A percentile compares a stretch with the other conserved stretches of the same genome.
phyloP scores from a whole-genome alignment of 2,329 filamentous ascomycete species.

The Stemphylium lycopersici region DNA sequence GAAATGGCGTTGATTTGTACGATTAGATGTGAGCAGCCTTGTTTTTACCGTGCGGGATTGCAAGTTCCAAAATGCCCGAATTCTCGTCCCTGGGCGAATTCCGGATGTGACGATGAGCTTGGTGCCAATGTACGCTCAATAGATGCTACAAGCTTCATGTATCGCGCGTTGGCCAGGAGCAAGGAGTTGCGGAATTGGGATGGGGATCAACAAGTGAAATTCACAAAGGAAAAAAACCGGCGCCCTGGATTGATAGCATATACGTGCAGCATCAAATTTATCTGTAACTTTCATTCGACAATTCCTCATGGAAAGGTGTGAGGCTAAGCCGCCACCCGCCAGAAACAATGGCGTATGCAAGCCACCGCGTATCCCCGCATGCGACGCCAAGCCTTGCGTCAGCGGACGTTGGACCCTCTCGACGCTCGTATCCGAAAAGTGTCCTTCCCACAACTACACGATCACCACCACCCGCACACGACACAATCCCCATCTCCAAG shows the following conservation, averaged over 20 bases:
- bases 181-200: conserved; percentile 1
- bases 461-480: not conserved
- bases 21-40: not conserved
- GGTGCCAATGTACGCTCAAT: not conserved
- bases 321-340: not conserved
- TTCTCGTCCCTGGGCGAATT: not conserved
- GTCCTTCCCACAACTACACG: conserved; percentile 10
- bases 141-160: not conserved
- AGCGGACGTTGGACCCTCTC: conserved; percentile 9
- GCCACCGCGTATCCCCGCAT: conserved; percentile 4
- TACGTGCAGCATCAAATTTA: not conserved
- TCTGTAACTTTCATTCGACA: not conserved
- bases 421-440: conserved; percentile 6
- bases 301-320: not conserved
- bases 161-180: not conserved
- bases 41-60: not conserved
- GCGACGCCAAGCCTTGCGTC: conserved; percentile 20
- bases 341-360: not conserved
- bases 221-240: not conserved
- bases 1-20: not conserved
- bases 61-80: not conserved
- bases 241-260: not conserved
- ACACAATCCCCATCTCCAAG: not conserved
- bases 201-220: not conserved
- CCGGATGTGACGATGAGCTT: not conserved